Evolutionary conservation across 192 early-diverging fungal genomes (phyloP), one percentile per base, ranked within the genome.

Genomic region (Jimgerdemannia flammicorona): DNA sequence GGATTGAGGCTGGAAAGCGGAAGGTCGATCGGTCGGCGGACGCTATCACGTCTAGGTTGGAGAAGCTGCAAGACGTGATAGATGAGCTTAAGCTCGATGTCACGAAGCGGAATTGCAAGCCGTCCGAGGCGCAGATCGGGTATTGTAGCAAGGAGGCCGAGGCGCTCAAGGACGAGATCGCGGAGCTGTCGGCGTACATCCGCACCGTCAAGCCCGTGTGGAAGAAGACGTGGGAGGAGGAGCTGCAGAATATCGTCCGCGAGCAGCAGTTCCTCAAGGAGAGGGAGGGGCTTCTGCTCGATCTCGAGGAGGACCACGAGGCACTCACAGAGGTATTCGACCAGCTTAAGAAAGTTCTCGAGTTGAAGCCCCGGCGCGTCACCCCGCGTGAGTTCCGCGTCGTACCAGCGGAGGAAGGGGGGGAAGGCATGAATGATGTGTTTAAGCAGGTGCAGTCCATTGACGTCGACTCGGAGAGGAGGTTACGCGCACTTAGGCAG

Each of bases 141-240:
- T 87, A 87, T 74, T 86, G 88, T 40, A 78, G 76, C 11, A 71
- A 83, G 6, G 89, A 93, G 66, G 85, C 88, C 40, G 77, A 75
- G 39, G 81, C 78, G 19, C 72, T 94, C 39, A 81, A 59, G 3
- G 44, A 81, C 4, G 90, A 90, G 41, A 86, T 90, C 11, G 72
- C 78, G 11, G 81, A 84, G 40, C 85, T 93, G 10, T 76, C 89
- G 2, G 68, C 79, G 20, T 88, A 87, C 64, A 91, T 95, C 63
- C 78, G 82, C 65, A 85, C 88, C 0, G 83, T 90, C 11, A 85
- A 91, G 63, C 84, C 90, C n/a, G 84, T 85, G 4, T 94, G 93
- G 93, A 94, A 93, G 70, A 90, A 89, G 80, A 92, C 88, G 2
- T 95, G 94, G 94, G 93, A 94, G 75, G 89, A 90, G 8, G 94